Percentiles rank a stretch among this genome's conserved stretches.
phyloP scores from a whole-genome alignment of 2,329 filamentous ascomycete genomes.

The Fusarium torreyae region DNA sequence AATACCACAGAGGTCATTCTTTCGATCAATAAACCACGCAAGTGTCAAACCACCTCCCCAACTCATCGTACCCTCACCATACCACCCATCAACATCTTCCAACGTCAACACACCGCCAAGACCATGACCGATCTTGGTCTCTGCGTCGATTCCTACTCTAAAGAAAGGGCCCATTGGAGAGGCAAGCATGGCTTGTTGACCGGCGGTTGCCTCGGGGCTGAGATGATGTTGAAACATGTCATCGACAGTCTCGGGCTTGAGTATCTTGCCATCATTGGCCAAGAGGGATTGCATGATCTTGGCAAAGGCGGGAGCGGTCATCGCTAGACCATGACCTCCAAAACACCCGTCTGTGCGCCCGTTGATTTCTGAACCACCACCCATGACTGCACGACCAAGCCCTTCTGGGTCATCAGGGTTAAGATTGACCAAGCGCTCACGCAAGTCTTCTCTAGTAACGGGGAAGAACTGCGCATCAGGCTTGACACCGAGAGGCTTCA shows the following conservation, averaged over 20 bases:
- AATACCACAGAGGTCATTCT: slow-evolving; percentile 61
- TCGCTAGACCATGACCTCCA: slow-evolving; percentile 62
- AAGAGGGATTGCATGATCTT: slow-evolving; percentile 64
- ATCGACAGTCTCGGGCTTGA: slow-evolving; percentile 59
- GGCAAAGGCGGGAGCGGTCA: slow-evolving; percentile 58
- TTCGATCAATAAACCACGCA: slow-evolving; percentile 65
- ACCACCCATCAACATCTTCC: slow-evolving; percentile 60
- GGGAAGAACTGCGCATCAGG: slow-evolving; percentile 58
- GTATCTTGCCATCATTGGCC: slow-evolving; percentile 63
- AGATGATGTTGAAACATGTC: slow-evolving; percentile 66
- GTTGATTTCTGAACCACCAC: slow-evolving; percentile 54
- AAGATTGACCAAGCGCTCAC: slow-evolving; percentile 55
- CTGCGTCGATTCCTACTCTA: slow-evolving; percentile 52
- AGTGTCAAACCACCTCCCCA: slow-evolving; percentile 64
- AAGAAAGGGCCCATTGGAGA: slow-evolving; percentile 56
- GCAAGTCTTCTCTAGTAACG: slow-evolving; percentile 54
- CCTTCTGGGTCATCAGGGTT: slow-evolving; percentile 57
- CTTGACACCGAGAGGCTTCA: slow-evolving; percentile 60
- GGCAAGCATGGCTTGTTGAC: slow-evolving; percentile 50
- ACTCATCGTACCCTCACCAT: slow-evolving; percentile 59
- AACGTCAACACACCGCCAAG: slow-evolving; percentile 60
- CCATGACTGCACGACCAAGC: slow-evolving; percentile 55
- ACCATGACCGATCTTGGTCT: slow-evolving; percentile 56
- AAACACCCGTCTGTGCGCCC: slow-evolving; percentile 55
- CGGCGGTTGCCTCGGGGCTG: slow-evolving; percentile 46